Conservation (phyloP, 1,284 basidiomycete genomes). For the Agaricales sp. region DNA sequence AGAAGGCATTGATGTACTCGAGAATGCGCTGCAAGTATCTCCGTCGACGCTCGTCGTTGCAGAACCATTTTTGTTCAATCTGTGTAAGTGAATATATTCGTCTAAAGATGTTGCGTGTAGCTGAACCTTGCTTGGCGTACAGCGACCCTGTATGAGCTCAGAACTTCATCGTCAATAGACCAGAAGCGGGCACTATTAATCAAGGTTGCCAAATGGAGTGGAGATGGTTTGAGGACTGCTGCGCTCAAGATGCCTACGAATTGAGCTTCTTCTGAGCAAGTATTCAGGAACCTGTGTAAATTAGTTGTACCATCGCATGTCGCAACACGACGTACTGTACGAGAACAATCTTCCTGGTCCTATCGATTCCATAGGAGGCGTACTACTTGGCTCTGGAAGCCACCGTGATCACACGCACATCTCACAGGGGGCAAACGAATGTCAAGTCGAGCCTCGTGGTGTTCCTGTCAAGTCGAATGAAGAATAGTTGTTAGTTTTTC, state of each 20-base stretch:
- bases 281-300: background rate
- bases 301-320: background rate
- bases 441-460: too few species aligned
- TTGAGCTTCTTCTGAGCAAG: slow-evolving; percentile 14
- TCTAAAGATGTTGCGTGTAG: background rate
- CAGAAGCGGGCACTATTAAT: slow-evolving; percentile 64
- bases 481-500: too few species aligned
- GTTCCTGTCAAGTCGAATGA: too few species aligned
- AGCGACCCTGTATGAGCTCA: slow-evolving; percentile 77
- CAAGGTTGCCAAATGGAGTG: slow-evolving; percentile 73
- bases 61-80: slow-evolving; percentile 73
- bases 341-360: too few species aligned
- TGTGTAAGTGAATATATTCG: slow-evolving; percentile 41
- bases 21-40: slow-evolving; percentile 46
- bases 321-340: too few species aligned
- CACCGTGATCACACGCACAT: too few species aligned
- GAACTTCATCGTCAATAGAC: slow-evolving; percentile 54
- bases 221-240: slow-evolving; percentile 68
- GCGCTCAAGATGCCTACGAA: slow-evolving; percentile 69
- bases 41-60: slow-evolving; percentile 61
- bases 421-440: too few species aligned
- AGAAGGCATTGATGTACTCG: slow-evolving; percentile 62
- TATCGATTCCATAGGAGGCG: too few species aligned
- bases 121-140: slow-evolving; percentile 6
- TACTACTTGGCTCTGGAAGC: too few species aligned